phyloP scores from a whole-genome alignment of 1,139 yeast genomes.

The Saccharomyces hybrid region DNA sequence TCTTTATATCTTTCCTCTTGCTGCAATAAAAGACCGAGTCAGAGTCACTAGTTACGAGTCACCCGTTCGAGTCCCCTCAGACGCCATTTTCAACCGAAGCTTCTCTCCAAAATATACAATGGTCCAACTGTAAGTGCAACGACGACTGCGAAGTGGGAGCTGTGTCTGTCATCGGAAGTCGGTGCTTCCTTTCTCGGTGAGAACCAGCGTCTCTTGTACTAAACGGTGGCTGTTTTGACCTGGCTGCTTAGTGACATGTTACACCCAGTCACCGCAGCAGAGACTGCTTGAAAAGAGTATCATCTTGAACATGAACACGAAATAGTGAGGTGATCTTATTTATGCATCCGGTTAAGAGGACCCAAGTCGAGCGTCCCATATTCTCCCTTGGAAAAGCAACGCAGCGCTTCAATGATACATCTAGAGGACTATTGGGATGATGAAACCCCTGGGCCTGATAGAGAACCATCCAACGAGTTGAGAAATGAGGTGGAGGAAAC shows the following conservation, averaged over 20 bases:
- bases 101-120: background rate
- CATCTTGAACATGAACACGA: background rate
- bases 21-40: background rate
- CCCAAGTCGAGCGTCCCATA: background rate
- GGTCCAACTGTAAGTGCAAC: background rate
- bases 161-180: background rate
- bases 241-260: background rate
- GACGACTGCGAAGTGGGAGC: background rate
- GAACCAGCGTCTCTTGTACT: background rate
- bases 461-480: constrained; percentile 8
- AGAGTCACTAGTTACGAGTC: background rate
- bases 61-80: constrained; percentile 1
- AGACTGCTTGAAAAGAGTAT: background rate
- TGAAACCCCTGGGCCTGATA: background rate
- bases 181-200: background rate
- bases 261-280: background rate
- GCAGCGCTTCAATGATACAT: background rate
- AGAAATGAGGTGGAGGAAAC: constrained; percentile 24
- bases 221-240: background rate
- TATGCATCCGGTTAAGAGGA: background rate
- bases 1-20: background rate
- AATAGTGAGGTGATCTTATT: background rate
- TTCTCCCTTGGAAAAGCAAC: background rate
- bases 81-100: background rate
- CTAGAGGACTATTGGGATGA: background rate